Conservation (phyloP, 768 basidiomycete species). For the Pulveroboletus sp. region DNA sequence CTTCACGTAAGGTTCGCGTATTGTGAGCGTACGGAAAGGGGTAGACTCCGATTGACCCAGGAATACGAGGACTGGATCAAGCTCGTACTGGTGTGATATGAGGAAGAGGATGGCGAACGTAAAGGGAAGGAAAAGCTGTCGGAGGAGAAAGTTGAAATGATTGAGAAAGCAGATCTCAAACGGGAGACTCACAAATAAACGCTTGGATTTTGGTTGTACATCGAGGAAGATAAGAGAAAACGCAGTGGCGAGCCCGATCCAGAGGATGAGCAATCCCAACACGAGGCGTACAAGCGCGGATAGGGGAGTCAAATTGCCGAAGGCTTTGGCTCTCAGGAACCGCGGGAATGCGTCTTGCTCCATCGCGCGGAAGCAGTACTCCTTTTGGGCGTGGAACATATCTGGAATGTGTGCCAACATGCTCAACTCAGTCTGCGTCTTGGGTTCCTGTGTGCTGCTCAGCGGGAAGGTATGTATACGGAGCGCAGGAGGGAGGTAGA, state of each 20-base stretch:
- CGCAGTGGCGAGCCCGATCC: slow-evolving; percentile 90
- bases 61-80: slow-evolving; percentile 94
- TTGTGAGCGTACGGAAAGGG: slow-evolving; percentile 88
- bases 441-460: slow-evolving; percentile 68
- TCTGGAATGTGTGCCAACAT: slow-evolving; percentile 91
- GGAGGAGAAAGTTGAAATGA: slow-evolving; percentile 4
- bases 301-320: slow-evolving; percentile 92
- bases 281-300: slow-evolving; percentile 84
- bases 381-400: slow-evolving; percentile 96
- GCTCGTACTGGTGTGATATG: slow-evolving; percentile 93
- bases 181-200: slow-evolving; percentile 81
- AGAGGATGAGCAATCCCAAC: slow-evolving; percentile 78
- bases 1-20: slow-evolving; percentile 91
- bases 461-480: slow-evolving; percentile 90
- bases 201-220: slow-evolving; percentile 84
- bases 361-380: slow-evolving; percentile 94
- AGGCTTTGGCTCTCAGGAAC: slow-evolving; percentile 96
- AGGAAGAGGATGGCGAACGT: slow-evolving; percentile 85
- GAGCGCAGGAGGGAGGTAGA: slow-evolving; percentile 91
- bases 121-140: slow-evolving; percentile 92
- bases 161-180: not conserved
- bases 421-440: slow-evolving; percentile 58
- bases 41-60: slow-evolving; percentile 93
- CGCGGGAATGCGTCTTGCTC: slow-evolving; percentile 93
- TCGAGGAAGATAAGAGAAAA: slow-evolving; percentile 95